Base-by-base conservation (phyloP, 176 grass and related monocot species). In the Cymbopogon citratus region DNA sequence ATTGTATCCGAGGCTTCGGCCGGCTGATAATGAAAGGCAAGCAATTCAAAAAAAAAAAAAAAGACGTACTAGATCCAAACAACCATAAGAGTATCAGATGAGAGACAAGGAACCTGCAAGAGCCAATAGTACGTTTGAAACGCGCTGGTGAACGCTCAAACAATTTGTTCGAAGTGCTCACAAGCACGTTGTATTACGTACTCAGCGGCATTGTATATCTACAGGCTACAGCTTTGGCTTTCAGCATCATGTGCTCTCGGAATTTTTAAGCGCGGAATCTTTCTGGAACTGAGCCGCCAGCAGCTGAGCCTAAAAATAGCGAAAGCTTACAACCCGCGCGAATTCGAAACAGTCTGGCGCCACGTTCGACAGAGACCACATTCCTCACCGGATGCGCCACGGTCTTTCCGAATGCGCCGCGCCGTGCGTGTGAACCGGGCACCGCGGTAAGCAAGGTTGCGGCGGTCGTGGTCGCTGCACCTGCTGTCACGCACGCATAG, bases 221-320 rank as follows among this genome's bases (percentile, higher is more conserved):
- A 21, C 7, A n/a, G 18, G 51, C 19, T 21, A 54, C 51, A 52
- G 51, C 18, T 54, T 54, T 54, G 51, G 51, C 18, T 9, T 9
- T 21, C 51, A n/a, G 5, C 51, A 54, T 18, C 51, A 54, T 54
- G 51, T 54, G 51, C 2, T 54, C 51, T 54, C 18, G 6, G 7
- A 21, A 54, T 21, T 8, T 54, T 69, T 63, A 45, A 62, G 57
- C 14, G 4, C 26, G 77, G 77, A 46, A 87, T 43, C 61, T 75
- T 33, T 80, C 46, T 81, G 84, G 84, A 80, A 56, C 76, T 43
- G 84, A 23, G 84, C 84, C 45, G 38, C 24, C 18, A 33, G 31
- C 3, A 33, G 31, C 31, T n/a, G n/a, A n/a, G n/a, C n/a, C n/a
- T 33, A 33, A 33, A 33, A 33, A 33, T 2, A 33, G 31, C 31